Conservation (phyloP, 345 rosid species). For the Linum usitatissimum region DNA sequence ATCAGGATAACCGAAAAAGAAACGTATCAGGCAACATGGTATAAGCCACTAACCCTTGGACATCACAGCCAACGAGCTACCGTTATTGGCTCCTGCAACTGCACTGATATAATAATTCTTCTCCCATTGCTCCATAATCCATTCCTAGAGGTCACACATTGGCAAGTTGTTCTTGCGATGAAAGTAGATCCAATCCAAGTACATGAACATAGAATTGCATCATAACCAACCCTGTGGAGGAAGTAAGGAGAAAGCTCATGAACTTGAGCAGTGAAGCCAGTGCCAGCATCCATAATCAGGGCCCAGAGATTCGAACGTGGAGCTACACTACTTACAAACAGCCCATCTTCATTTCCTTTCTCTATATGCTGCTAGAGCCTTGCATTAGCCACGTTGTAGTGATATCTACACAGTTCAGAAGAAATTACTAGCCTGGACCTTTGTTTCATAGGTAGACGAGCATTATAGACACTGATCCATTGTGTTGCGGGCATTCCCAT, state of each 20-base stretch:
- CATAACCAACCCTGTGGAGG: constrained; percentile 64
- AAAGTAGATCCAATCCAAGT: constrained; percentile 3
- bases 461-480: constrained; percentile 94
- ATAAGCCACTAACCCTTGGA: constrained; percentile 56
- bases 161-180: background rate
- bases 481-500: constrained; percentile 99
- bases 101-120: constrained; percentile 88
- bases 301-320: constrained; percentile 93
- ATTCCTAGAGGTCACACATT: constrained; percentile 39
- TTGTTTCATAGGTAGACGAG: constrained; percentile 95
- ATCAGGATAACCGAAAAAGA: background rate
- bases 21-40: background rate
- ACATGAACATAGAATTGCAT: constrained; percentile 8
- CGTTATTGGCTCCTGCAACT: constrained; percentile 83
- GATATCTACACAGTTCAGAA: constrained; percentile 48
- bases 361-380: constrained; percentile 77
- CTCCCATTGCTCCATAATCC: constrained; percentile 99
- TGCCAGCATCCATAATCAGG: constrained; percentile 93
- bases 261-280: constrained; percentile 73
- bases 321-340: constrained; percentile 85
- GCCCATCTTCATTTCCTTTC: constrained; percentile 82
- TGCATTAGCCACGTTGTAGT: constrained; percentile 76
- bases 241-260: constrained; percentile 70
- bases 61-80: constrained; percentile 91
- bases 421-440: constrained; percentile 23